Conservation (phyloP, 2,329 filamentous ascomycete species). For the Dactylonectria estremocensis region DNA sequence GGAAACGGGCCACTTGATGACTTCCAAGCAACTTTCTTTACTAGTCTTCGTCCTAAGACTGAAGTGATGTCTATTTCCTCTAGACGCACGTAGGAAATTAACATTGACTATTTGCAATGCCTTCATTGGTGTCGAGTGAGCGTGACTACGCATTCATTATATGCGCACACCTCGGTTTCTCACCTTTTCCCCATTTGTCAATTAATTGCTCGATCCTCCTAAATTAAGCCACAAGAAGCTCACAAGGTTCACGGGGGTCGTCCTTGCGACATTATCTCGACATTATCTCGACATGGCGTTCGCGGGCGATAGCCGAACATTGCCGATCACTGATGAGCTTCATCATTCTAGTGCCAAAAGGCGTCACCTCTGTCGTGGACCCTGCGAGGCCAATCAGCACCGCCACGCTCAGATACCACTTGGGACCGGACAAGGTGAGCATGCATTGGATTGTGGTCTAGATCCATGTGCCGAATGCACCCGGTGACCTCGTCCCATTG, state of each 20-base stretch:
- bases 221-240: too few species aligned
- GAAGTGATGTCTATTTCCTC: too few species aligned
- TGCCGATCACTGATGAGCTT: conserved; percentile 24
- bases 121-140: too few species aligned
- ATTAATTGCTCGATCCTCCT: too few species aligned
- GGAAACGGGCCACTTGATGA: too few species aligned
- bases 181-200: too few species aligned
- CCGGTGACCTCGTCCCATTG: not conserved
- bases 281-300: not conserved
- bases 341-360: conserved; percentile 30
- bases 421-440: not conserved
- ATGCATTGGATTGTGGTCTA: not conserved
- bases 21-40: too few species aligned
- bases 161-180: too few species aligned
- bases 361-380: conserved; percentile 23
- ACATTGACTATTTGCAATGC: too few species aligned
- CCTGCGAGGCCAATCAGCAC: conserved; percentile 26
- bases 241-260: not conserved
- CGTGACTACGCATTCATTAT: too few species aligned
- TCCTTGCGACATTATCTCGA: conserved; percentile 1
- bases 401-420: conserved; percentile 16
- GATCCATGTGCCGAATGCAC: not conserved
- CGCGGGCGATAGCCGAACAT: conserved; percentile 18
- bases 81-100: too few species aligned
- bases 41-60: too few species aligned